Evolutionary conservation across 73 alveolate genomes (phyloP).

Genomic region (Paramecium caudatum): DNA sequence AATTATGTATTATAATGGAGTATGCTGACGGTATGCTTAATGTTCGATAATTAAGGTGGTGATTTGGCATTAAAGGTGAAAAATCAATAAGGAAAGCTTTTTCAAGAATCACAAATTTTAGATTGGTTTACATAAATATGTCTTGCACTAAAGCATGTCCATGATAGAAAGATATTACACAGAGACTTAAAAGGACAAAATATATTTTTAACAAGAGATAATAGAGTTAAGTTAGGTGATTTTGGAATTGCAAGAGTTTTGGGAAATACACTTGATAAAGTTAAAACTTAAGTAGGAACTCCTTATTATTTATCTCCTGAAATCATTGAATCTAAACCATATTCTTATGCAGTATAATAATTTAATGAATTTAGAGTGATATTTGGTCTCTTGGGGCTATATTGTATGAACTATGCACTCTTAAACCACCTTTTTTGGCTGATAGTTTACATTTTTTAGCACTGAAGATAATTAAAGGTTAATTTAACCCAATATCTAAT

Average conservation of each 20-base stretch:
- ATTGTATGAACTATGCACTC: constrained; percentile 68
- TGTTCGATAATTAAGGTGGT: constrained; percentile 77
- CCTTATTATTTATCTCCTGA: constrained; percentile 98
- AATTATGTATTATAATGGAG: constrained; percentile 91
- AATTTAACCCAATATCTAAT: constrained; percentile 80
- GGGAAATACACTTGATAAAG: constrained; percentile 91
- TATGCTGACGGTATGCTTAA: constrained; percentile 93
- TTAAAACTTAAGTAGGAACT: constrained; percentile 97
- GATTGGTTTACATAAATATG: constrained; percentile 86
- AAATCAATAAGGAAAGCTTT: constrained; percentile 77
- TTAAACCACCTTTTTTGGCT: constrained; percentile 74
- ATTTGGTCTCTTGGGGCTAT: constrained; percentile 75
- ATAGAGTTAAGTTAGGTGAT: constrained; percentile 97
- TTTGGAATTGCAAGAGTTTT: constrained; percentile 98
- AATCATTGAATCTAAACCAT: constrained; percentile 93
- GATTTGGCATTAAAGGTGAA: constrained; percentile 83
- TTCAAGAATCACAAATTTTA: constrained; percentile 86
- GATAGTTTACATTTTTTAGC: constrained; percentile 90
- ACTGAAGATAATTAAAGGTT: constrained; percentile 86
- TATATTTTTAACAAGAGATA: constrained; percentile 93
- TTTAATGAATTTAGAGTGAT: constrained; percentile 75
- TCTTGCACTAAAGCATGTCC: constrained; percentile 94
- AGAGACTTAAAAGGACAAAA: constrained; percentile 96
- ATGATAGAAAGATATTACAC: constrained; percentile 96
- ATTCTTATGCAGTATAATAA: constrained; percentile 79